phyloP scores from a whole-genome alignment of 495 filamentous ascomycete species.

The Staphylotrichum longicolle region DNA sequence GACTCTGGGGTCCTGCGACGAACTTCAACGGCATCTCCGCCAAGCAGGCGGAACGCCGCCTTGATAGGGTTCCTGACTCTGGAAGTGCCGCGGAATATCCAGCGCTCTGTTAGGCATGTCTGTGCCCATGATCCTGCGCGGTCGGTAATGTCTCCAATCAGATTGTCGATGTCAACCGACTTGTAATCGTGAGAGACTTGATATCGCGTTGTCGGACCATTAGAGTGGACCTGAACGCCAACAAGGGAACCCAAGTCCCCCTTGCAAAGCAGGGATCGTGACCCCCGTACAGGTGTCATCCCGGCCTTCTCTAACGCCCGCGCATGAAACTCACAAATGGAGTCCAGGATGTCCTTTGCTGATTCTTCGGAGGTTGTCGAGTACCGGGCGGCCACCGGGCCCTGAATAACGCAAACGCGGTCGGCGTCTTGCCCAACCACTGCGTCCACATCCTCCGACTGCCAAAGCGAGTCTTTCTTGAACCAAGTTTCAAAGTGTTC shows the following conservation, averaged over 20 bases:
- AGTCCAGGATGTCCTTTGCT: slow-evolving; percentile 36
- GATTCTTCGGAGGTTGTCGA: slow-evolving; percentile 38
- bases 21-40: not conserved
- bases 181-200: slow-evolving; percentile 60
- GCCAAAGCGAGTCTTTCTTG: slow-evolving; percentile 99
- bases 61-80: not conserved
- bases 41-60: not conserved
- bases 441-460: slow-evolving; percentile 92
- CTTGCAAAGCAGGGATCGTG: too few relatives aligned
- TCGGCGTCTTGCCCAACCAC: slow-evolving; percentile 94
- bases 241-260: slow-evolving; percentile 50
- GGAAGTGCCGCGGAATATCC: not conserved
- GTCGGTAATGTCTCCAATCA: slow-evolving; percentile 80
- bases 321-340: slow-evolving; percentile 69
- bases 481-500: slow-evolving; percentile 97
- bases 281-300: not conserved
- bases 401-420: slow-evolving; percentile 90
- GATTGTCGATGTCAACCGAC: slow-evolving; percentile 68
- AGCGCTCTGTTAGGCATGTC: not conserved
- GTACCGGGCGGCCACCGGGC: slow-evolving; percentile 87
- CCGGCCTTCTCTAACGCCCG: not conserved
- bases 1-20: not conserved
- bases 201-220: not conserved
- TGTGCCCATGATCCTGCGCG: slow-evolving; percentile 48
- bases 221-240: slow-evolving; percentile 27